A percentile compares a stretch with the other conserved stretches of the same genome.
Evolutionary conservation across 1,139 yeast species (phyloP).

Genomic region (Taphrina communis): DNA sequence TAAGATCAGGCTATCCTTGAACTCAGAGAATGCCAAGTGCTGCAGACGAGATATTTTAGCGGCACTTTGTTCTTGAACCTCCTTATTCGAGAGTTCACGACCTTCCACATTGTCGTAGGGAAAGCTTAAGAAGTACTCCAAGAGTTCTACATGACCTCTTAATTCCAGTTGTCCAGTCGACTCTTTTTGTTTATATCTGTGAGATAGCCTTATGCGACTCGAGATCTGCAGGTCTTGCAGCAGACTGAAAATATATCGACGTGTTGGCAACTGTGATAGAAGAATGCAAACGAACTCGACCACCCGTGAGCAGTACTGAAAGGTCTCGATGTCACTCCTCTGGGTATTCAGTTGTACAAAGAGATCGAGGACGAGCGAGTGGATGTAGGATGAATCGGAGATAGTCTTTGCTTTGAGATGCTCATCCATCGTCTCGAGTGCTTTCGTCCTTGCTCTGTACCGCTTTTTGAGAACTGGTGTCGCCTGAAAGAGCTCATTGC

Average conservation of each 20-base stretch:
- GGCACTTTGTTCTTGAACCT: constrained; percentile 45
- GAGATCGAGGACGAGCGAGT: constrained; percentile 6
- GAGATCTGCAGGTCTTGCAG: constrained; percentile 19
- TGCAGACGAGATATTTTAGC: constrained; percentile 48
- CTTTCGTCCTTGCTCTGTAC: constrained; percentile 9
- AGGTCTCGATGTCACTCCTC: constrained; percentile 26
- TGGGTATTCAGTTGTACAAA: constrained; percentile 3
- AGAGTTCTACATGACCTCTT: background rate
- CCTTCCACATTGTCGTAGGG: constrained; percentile 56
- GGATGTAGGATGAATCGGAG: background rate
- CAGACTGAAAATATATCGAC: constrained; percentile 20
- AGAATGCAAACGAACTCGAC: constrained; percentile 8
- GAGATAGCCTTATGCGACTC: constrained; percentile 1
- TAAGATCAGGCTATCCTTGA: constrained; percentile 48
- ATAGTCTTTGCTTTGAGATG: background rate
- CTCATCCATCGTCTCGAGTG: background rate
- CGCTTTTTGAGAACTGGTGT: constrained; percentile 30
- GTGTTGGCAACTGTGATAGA: constrained; percentile 31
- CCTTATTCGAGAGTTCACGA: constrained; percentile 47
- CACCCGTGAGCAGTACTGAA: constrained; percentile 7
- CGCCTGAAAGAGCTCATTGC: constrained; percentile 18
- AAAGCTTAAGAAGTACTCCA: background rate
- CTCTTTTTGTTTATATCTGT: background rate
- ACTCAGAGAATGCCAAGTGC: constrained; percentile 47
- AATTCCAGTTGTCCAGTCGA: background rate